Evolutionary conservation across 805 yeast genomes (phyloP), one percentile per base, ranked within the genome.

Genomic region (Yarrowia sp.): DNA sequence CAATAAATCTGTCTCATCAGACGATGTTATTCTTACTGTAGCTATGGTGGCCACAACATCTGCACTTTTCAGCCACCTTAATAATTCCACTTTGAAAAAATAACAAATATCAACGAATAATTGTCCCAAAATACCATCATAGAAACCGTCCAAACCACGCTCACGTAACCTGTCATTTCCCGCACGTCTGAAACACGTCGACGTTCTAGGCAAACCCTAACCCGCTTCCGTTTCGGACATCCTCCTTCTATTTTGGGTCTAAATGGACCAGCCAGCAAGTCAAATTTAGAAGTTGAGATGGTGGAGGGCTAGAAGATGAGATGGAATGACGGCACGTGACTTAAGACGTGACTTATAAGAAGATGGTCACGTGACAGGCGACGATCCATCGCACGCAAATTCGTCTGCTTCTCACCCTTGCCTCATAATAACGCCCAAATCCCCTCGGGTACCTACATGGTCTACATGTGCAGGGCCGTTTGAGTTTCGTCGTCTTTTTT

Each of bases 391-490:
- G 5, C n/a, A 12, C 19, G 19, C 19, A 19, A 19, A 19, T 19
- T 19, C 19, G 19, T 19, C 19, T 19, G 19, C 19, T 19, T 19
- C 19, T 19, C 19, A 19, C 19, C 19, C 19, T 19, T 19, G 19
- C 19, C 19, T 26, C 32, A 7, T 26, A 8, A 26, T 3, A 14
- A 38, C 36, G 22, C 53, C 12, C 1, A 11, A 7, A 7, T 2
- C 42, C 15, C 32, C 26, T n/a, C 59, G 59, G 59, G 59, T 53
- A 53, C 59, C 59, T 53, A 53, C 59, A 53, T 12, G 22, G 58
- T 26, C 11, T 16, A n/a, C 42, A 36, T 36, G 35, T 15, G 45
- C 45, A 38, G 36, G 19, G 45, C 5, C 59, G 22, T 14, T 53
- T 40, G 45, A 14, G 16, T 38, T 52, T 52, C 7, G 32, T 26